Evolutionary conservation across 169 alveolate genomes (phyloP).

Genomic region (Eimeria maxima): DNA sequence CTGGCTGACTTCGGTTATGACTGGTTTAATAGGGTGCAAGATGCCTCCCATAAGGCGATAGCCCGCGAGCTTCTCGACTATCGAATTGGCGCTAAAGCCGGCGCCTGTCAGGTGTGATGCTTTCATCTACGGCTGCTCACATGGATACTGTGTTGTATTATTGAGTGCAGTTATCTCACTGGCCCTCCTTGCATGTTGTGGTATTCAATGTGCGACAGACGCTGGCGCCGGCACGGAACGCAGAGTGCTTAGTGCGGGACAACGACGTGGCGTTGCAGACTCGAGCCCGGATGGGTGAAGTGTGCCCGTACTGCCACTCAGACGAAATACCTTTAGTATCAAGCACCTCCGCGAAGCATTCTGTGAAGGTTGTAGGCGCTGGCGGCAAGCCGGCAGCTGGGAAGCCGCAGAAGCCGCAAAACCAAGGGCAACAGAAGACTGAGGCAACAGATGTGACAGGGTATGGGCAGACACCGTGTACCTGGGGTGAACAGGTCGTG

Average conservation of each 20-base stretch:
- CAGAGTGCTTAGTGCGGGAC: constrained; percentile 71
- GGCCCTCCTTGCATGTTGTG: not conserved
- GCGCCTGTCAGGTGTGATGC: constrained; percentile 71
- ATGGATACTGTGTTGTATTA: not conserved
- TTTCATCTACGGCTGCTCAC: not conserved
- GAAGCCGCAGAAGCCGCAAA: constrained; percentile 33
- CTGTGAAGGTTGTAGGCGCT: not conserved
- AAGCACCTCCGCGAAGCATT: not conserved
- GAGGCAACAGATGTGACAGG: not conserved
- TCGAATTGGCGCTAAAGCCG: constrained; percentile 82
- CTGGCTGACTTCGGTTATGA: constrained; percentile 95
- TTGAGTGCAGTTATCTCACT: not conserved
- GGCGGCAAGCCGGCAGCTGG: constrained; percentile 48
- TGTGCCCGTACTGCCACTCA: constrained; percentile 82
- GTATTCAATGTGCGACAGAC: not conserved
- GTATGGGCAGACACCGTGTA: not conserved
- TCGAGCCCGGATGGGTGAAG: constrained; percentile 79
- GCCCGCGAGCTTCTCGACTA: constrained; percentile 88
- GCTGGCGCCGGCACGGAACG: constrained; percentile 70
- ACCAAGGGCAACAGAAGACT: not conserved
- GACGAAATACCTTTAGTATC: constrained; percentile 70
- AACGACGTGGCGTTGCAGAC: constrained; percentile 70
- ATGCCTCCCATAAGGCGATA: constrained; percentile 88
- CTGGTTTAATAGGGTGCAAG: constrained; percentile 94
- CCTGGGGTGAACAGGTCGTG: constrained; percentile 82